Conservation (phyloP, 805 yeast genomes). For the Cyberlindnera misumaiensis region DNA sequence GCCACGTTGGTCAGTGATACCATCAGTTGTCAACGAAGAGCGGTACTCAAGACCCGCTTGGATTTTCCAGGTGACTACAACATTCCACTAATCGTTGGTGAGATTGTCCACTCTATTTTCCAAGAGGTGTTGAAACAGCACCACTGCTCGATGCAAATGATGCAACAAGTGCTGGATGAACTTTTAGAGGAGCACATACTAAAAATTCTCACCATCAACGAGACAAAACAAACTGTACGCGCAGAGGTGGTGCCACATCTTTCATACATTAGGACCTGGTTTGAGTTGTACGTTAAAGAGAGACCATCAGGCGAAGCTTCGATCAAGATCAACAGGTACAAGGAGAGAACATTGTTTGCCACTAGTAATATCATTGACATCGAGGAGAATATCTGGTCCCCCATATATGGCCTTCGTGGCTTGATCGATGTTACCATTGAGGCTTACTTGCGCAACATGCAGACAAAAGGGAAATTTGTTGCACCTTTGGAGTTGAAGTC, state of each 20-base stretch:
- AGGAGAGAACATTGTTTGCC: conserved; percentile 36
- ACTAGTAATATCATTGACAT: conserved; percentile 67
- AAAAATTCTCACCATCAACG: conserved; percentile 50
- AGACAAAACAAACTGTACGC: conserved; percentile 37
- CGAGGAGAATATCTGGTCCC: conserved; percentile 91
- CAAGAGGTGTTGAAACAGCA: conserved; percentile 39
- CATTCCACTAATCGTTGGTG: conserved; percentile 71
- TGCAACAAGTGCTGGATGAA: conserved; percentile 30
- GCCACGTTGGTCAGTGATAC: conserved; percentile 81
- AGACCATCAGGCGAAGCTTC: conserved; percentile 21
- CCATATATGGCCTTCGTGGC: conserved; percentile 84
- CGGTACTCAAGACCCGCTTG: conserved; percentile 52
- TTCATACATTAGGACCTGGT: conserved; percentile 48
- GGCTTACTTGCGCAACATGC: conserved; percentile 36
- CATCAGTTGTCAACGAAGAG: conserved; percentile 62
- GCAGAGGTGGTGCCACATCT: conserved; percentile 40
- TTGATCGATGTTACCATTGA: conserved; percentile 82
- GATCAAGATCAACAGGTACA: conserved; percentile 22
- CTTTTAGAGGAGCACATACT: conserved; percentile 38
- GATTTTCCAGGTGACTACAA: conserved; percentile 58
- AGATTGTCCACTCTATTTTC: conserved; percentile 70
- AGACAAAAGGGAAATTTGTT: conserved; percentile 38
- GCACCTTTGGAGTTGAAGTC: conserved; percentile 90
- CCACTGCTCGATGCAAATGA: conserved; percentile 21
- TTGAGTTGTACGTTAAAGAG: conserved; percentile 35